Evolutionary conservation across 2,329 filamentous ascomycete genomes (phyloP), one percentile per base, ranked within the genome.

Genomic region (Pyrenophora seminiperda): DNA sequence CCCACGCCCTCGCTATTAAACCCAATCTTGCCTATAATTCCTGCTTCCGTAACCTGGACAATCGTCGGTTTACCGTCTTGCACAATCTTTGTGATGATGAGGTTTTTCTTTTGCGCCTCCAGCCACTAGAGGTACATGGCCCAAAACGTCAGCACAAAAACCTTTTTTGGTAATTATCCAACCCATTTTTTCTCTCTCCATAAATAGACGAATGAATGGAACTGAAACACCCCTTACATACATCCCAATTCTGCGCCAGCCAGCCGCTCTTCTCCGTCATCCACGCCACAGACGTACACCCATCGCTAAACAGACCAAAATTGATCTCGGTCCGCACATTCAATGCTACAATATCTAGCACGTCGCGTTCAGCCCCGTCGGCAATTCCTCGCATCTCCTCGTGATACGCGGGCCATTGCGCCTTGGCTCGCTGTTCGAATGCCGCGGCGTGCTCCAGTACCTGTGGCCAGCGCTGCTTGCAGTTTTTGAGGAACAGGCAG

Each of bases 21-120:
- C 0, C 85, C 85, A 17, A 88, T 86, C 67, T 88, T 88, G 11
- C 83, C 84, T 27, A 88, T 79, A 17, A 86, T 77, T 11, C 83
- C 83, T 0, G 79, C 81, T 61, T 86, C 83, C 0, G 83, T 85
- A 17, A 85, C 73, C 73, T 82, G 83, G 13, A 78, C 67, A 48
- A 85, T 78, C 1, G 71, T 71, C 0, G 81, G 81, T 20, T 77
- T 77, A 5, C 54, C 61, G 1, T 63, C 54, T 39, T 79, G 76
- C 1, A 66, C 62, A 40, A 83, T 78, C 30, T 75, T 75, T 14
- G 78, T 74, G 24, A 78, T 59, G 38, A 83, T 65, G 0, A 84
- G 70, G 54, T 83, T 83, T 9, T 68, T 56, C 15, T 75, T 76
- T 49, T 86, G 81, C 11, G 64, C 73, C 0, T 64, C 63, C 61